Conservation (phyloP, 148 eudicot species). For the Chenopodium album region DNA sequence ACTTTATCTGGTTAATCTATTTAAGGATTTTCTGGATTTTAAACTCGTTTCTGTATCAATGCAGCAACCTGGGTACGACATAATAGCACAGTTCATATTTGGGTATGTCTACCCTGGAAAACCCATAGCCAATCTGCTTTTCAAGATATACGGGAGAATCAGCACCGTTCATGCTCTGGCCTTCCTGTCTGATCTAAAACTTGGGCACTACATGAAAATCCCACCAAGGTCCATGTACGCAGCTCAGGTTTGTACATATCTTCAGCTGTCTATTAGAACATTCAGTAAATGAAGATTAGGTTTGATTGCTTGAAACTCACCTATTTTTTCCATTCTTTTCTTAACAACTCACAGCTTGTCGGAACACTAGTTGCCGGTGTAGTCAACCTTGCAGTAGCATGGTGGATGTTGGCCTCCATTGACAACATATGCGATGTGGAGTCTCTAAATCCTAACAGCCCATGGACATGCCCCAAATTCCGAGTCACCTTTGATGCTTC, state of each 20-base stretch:
- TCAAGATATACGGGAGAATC: slow-evolving; percentile 93
- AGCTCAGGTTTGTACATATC: slow-evolving; percentile 54
- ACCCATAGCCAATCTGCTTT: slow-evolving; percentile 89
- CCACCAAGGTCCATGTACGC: slow-evolving; percentile 94
- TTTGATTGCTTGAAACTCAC: background rate
- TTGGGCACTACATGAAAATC: slow-evolving; percentile 99
- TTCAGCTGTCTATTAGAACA: background rate
- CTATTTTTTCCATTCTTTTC: background rate
- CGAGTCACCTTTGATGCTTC: slow-evolving; percentile 93
- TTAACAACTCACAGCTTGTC: slow-evolving; percentile 50
- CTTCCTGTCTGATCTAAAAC: slow-evolving; percentile 90
- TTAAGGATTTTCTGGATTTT: background rate
- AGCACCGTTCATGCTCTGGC: slow-evolving; percentile 90
- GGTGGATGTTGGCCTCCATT: slow-evolving; percentile 94
- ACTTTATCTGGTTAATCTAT: background rate
- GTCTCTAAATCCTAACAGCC: slow-evolving; percentile 82
- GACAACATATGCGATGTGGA: slow-evolving; percentile 87
- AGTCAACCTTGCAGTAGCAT: slow-evolving; percentile 84
- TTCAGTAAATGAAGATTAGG: background rate
- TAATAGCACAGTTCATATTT: slow-evolving; percentile 90
- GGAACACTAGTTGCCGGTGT: slow-evolving; percentile 81
- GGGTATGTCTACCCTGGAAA: slow-evolving; percentile 92
- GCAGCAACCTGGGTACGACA: slow-evolving; percentile 99
- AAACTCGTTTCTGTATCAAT: slow-evolving; percentile 23
- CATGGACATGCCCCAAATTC: slow-evolving; percentile 99